Base-by-base conservation (phyloP, 176 grass and related monocot species). In the Elymus sibiricus region DNA sequence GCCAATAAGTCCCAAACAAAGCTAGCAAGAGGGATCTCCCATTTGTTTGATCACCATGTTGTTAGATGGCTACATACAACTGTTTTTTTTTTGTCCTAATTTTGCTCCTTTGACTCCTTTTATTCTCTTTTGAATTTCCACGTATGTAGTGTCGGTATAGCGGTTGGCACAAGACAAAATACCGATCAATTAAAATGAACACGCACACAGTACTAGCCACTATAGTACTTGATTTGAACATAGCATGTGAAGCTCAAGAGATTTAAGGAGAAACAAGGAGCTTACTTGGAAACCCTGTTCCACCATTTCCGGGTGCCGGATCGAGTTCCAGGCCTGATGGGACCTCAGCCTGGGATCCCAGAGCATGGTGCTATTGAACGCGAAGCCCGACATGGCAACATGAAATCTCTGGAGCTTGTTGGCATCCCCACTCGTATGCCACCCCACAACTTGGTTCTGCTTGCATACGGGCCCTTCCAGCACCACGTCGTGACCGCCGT, bases 331-430 rank as follows among this genome's bases (percentile, higher is more conserved):
- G 10, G 94, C 90, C 82, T 84, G 76, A 82, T 92, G 94, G 58
- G 86, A 88, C 77, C 97, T 90, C 32, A 86, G 91, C 7, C 75
- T 95, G 64, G 88, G 83, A 53, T 99, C 97, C 97, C 97, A 99
- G 69, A 99, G 87, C 87, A 99, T 96, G 53, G 94, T 96, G 82
- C 94, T 95, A 24, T 99, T 99, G 92, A 99, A 99, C 37, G 97
- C 97, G 58, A 99, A 99, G 76, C 94, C 97, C 7, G 97, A 94
- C 92, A 96, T 93, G 38, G 93, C 79, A 76, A 99, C 87, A 93
- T 99, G 97, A 91, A 99, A 99, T 89, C 94, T 99, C 27, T 87
- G 89, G 40, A 91, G 82, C 68, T 87, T 96, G 90, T 86, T 99
- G 79, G 53, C 87, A 82, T 91, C 91, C 31, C 91, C 89, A 49